Base-by-base conservation (phyloP, 192 early-diverging fungal species). In the Backusella circina region DNA sequence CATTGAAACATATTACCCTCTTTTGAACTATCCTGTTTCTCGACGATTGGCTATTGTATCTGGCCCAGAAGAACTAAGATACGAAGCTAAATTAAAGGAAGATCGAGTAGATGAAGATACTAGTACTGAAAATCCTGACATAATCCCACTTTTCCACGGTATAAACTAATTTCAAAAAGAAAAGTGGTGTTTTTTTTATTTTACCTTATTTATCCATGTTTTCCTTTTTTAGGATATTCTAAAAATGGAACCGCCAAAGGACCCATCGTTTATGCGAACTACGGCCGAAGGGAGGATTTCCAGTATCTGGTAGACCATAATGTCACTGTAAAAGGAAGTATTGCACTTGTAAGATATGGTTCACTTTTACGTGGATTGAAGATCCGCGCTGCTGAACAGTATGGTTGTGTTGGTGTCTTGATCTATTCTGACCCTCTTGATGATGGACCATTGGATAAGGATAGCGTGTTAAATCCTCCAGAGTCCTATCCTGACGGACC, bases 371-470 rank as follows among this genome's bases (percentile, higher is more conserved):
- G 91, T 54, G 85, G 87, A 8, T 33, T 90, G 30, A 91, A 92
- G 72, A 84, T 92, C 5, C 70, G 84, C 10, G 88, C 81, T 26
- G 91, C 91, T 21, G 84, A 89, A 77, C 70, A 79, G 2, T 75
- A 70, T 28, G 90, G 90, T 10, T 85, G 85, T 21, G 77, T 77
- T 0, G 90, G 90, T 23, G 83, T 85, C 65, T 71, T 92, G 13
- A 83, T 92, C 23, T 92, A 91, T 74, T 86, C 84, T n/a, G 90
- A 92, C 61, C 90, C 90, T 9, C 79, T 81, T 31, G 90, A 92
- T 67, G 90, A 91, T 67, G 90, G 90, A 6, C 86, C 81, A n/a
- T 38, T 79, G 4, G 71, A 75, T 38, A 79, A 79, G 23, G 73
- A 79, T 47, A 68, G 41, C 10, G 26, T 32, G 2, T 21, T 69